Percentiles rank a stretch among this genome's conserved stretches.
phyloP scores from a whole-genome alignment of 2,329 filamentous ascomycete genomes.

The Microsporum audouinii region DNA sequence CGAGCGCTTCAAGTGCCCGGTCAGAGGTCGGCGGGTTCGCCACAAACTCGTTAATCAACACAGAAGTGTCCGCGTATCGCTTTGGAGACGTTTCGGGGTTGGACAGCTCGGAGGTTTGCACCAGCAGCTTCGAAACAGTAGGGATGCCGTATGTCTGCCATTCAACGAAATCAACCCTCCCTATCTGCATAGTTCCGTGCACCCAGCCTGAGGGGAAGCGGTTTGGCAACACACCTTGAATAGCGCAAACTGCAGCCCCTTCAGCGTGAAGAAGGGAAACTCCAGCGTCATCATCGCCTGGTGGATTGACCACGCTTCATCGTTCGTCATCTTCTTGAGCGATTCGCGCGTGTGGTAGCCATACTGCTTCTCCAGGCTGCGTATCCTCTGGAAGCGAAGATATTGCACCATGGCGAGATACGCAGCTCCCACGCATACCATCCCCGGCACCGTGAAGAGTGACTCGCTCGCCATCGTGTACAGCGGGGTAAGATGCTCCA shows the following conservation, averaged over 20 bases:
- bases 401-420: conserved; percentile 26
- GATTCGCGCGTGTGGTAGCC: conserved; percentile 37
- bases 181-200: not conserved
- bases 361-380: conserved; percentile 32
- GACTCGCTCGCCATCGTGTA: not conserved
- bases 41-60: conserved; percentile 37
- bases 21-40: conserved; percentile 34
- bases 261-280: conserved; percentile 44
- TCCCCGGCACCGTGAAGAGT: not conserved
- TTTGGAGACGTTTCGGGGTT: conserved; percentile 33
- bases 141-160: conserved; percentile 46
- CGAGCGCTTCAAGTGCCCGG: conserved; percentile 42
- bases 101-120: conserved; percentile 35
- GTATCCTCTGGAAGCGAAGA: conserved; percentile 31
- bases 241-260: conserved; percentile 47
- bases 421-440: conserved; percentile 1
- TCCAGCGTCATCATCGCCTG: conserved; percentile 39
- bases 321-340: conserved; percentile 43
- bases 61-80: conserved; percentile 37
- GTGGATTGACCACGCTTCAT: conserved; percentile 43
- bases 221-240: conserved; percentile 38
- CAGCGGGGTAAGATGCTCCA: not conserved
- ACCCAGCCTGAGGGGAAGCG: not conserved
- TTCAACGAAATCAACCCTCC: not conserved
- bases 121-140: conserved; percentile 37